Evolutionary conservation across 1,284 basidiomycete species (phyloP).

Genomic region (Sanghuangporus baumii): DNA sequence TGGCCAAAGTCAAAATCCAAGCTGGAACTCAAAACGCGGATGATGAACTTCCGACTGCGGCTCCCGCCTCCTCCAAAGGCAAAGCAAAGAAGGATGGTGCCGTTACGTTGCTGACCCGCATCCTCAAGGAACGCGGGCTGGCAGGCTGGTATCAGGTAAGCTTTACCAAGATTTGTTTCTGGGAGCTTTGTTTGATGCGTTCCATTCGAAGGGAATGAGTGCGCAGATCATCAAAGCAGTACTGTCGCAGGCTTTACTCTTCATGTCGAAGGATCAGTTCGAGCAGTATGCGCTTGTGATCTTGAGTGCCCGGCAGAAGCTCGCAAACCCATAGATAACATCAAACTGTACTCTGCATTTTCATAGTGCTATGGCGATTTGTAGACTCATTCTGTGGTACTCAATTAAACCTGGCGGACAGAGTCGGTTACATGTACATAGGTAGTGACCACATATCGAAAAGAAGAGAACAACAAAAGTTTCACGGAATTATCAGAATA

Average conservation of each 20-base stretch:
- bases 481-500: background rate
- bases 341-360: background rate
- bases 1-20: conserved; percentile 98
- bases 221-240: conserved; percentile 90
- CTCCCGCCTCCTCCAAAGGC: conserved; percentile 32
- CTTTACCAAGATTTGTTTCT: conserved; percentile 2
- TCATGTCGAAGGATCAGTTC: conserved; percentile 82
- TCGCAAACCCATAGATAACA: background rate
- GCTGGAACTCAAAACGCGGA: conserved; percentile 59
- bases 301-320: conserved; percentile 30
- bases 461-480: too few species aligned
- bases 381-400: background rate
- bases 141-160: conserved; percentile 95
- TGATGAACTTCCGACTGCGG: conserved; percentile 29
- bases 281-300: conserved; percentile 70
- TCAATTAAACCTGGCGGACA: background rate
- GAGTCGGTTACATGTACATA: too few species aligned
- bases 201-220: conserved; percentile 68
- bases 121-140: conserved; percentile 73
- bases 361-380: background rate
- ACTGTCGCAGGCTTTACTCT: conserved; percentile 74
- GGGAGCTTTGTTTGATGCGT: background rate
- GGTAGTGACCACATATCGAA: too few species aligned
- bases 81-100: conserved; percentile 61
- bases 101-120: conserved; percentile 68